These are phyloP conservation scores for Babjeviella inositovora DNA, from an alignment of 805 yeast genomes.

Conservation along the genomic window DNA sequence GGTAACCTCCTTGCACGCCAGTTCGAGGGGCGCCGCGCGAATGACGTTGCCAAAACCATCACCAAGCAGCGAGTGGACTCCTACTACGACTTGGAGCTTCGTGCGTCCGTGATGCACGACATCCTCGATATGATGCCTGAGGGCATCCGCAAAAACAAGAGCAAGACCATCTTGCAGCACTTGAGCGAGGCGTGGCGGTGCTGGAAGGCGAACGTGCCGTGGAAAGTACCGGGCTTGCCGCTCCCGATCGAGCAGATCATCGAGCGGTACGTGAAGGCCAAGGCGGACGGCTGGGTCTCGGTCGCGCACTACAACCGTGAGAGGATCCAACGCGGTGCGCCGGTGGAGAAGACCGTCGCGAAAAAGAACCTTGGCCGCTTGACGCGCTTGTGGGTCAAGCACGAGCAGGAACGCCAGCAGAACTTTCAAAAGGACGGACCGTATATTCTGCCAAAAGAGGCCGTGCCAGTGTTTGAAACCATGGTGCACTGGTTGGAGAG, in stretches of 20 bases:
- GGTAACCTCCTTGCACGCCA: constrained; percentile 85
- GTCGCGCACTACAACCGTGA: constrained; percentile 90
- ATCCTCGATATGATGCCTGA: constrained; percentile 96
- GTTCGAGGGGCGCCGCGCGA: constrained; percentile 88
- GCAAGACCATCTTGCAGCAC: constrained; percentile 82
- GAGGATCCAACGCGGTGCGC: constrained; percentile 74
- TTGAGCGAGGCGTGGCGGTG: constrained; percentile 98
- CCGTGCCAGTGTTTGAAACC: constrained; percentile 70
- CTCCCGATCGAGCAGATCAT: constrained; percentile 78
- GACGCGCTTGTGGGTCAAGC: constrained; percentile 82
- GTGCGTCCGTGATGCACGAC: constrained; percentile 92
- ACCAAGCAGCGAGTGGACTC: constrained; percentile 95
- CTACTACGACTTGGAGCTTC: constrained; percentile 79
- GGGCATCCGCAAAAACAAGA: constrained; percentile 73
- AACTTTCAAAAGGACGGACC: constrained; percentile 78
- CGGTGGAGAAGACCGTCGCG: constrained; percentile 88
- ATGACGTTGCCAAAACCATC: constrained; percentile 83
- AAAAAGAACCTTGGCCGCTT: constrained; percentile 86
- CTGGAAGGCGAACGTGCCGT: constrained; percentile 97
- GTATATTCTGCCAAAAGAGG: constrained; percentile 71
- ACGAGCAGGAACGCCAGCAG: constrained; percentile 81
- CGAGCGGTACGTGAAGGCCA: constrained; percentile 80
- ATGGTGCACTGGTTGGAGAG: constrained; percentile 88
- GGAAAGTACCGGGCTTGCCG: constrained; percentile 96
- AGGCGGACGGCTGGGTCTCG: constrained; percentile 93